Evolutionary conservation across 129 eudicot genomes (phyloP).

Genomic region (Artemisia argyi): DNA sequence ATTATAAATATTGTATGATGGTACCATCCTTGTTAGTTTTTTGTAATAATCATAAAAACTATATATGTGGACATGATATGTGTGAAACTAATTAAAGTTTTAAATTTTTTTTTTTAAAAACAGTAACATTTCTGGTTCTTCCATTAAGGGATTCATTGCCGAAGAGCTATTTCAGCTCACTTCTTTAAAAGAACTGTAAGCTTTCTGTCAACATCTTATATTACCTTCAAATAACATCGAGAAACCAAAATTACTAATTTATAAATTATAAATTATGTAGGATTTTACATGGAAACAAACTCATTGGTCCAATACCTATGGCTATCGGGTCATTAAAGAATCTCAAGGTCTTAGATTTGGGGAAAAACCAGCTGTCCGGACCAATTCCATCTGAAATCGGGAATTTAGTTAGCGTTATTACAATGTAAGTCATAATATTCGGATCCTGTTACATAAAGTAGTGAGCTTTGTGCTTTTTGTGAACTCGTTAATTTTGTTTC

Average conservation of each 20-base stretch:
- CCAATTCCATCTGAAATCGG: constrained; percentile 86
- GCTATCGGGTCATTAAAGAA: constrained; percentile 73
- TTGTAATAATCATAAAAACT: neutral
- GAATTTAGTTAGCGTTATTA: constrained; percentile 50
- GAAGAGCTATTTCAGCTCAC: constrained; percentile 68
- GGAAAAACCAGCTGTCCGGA: constrained; percentile 78
- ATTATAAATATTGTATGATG: too few species aligned
- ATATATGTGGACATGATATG: neutral
- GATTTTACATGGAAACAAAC: constrained; percentile 68
- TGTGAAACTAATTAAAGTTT: constrained; percentile 27
- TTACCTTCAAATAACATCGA: neutral
- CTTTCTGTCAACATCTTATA: constrained; percentile 18
- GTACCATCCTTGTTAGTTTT: neutral
- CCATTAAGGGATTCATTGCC: constrained; percentile 84
- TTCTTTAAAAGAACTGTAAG: constrained; percentile 76
- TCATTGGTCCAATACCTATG: constrained; percentile 85
- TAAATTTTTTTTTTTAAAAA: constrained; percentile 23
- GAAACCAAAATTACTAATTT: neutral
- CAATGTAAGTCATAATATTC: constrained; percentile 50
- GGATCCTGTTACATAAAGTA: neutral
- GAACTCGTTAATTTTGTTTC: constrained; percentile 17
- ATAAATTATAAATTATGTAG: constrained; percentile 35
- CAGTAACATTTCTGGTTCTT: constrained; percentile 85
- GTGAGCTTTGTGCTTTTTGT: neutral
- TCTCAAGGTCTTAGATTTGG: constrained; percentile 82